Base-by-base conservation (phyloP, 164 flowering plant species). In the Litsea cubeba region DNA sequence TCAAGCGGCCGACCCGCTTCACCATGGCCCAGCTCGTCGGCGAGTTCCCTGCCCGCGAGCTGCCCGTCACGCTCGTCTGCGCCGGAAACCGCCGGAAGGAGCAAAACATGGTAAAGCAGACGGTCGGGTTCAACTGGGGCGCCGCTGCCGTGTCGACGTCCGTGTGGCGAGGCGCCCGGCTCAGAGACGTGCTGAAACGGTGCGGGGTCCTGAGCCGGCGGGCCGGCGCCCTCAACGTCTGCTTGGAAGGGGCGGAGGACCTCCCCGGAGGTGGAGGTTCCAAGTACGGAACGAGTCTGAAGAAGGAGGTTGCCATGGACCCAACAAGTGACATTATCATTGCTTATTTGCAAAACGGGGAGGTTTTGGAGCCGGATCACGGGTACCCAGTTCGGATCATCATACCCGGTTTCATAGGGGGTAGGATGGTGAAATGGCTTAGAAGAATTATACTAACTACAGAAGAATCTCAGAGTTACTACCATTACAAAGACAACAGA, bases 61-160 rank as follows among this genome's bases (percentile, higher is more conserved):
- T 96, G 50, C 94, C 98, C 0, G 99, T 82, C 22, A 87, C 94
- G 0, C 88, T 96, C 0, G 99, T 96, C 2, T 96, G 99, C 80
- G 98, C 99, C 5, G 99, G 99, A 0, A 96, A 96, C 82, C 81
- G 98, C 2, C 79, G 97, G 0, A 96, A 93, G 73, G 99, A 96
- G 79, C 99, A 96, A 75, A 96, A 96, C 85, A 89, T 91, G 97
- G 87, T 87, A 20, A 89, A 92, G 32, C 82, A 94, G 71, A 90
- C 94, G 2, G 85, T 92, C 30, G 99, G 99, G 1, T 96, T 96
- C 83, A 96, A 93, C 83, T 96, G 99, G 99, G 99, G 99, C 2
- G 79, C 97, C 0, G 90, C 93, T 0, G 99, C 85, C 1, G 74
- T 91, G 0, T 96, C 99, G 3, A 96, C 97, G 3, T 85, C 97